These are phyloP conservation scores for Avena sativa DNA, from an alignment of 176 grass and related monocot genomes.

Conservation along the genomic window DNA sequence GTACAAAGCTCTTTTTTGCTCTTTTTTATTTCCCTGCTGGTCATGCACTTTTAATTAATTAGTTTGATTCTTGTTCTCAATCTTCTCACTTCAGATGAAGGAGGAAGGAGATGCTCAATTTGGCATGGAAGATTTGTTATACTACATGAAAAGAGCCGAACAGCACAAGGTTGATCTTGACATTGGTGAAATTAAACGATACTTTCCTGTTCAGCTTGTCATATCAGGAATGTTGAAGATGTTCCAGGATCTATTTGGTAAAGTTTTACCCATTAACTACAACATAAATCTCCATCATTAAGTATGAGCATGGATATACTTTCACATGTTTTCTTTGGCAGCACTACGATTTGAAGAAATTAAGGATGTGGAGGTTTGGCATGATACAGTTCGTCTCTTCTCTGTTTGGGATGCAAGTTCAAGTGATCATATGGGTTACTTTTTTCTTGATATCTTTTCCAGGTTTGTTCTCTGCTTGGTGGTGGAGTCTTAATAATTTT, in stretches of 20 bases:
- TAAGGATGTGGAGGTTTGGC: slow-evolving; percentile 84
- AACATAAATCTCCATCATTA: neutral
- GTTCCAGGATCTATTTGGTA: slow-evolving; percentile 99
- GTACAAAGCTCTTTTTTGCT: slow-evolving; percentile 37
- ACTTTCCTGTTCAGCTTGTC: slow-evolving; percentile 88
- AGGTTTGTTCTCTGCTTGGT: slow-evolving; percentile 64
- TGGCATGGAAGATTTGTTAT: slow-evolving; percentile 92
- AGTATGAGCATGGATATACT: slow-evolving; percentile 23
- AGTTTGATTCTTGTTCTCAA: neutral
- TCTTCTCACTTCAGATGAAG: slow-evolving; percentile 63
- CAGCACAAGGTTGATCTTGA: slow-evolving; percentile 82
- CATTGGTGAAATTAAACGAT: slow-evolving; percentile 85
- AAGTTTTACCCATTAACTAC: slow-evolving; percentile 35
- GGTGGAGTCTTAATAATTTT: slow-evolving; percentile 28
- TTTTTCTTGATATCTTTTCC: slow-evolving; percentile 85
- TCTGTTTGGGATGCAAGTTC: slow-evolving; percentile 83
- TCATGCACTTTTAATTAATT: slow-evolving; percentile 37
- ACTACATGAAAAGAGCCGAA: slow-evolving; percentile 94
- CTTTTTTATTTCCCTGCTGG: slow-evolving; percentile 21
- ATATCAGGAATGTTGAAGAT: slow-evolving; percentile 94
- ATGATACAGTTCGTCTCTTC: slow-evolving; percentile 83
- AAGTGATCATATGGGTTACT: slow-evolving; percentile 86
- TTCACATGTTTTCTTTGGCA: slow-evolving; percentile 49
- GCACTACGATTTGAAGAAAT: slow-evolving; percentile 85
- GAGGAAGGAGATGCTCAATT: slow-evolving; percentile 79